Evolutionary conservation across 2,329 filamentous ascomycete genomes (phyloP), one percentile per base, ranked within the genome.

Genomic region (Ascochyta pisi): DNA sequence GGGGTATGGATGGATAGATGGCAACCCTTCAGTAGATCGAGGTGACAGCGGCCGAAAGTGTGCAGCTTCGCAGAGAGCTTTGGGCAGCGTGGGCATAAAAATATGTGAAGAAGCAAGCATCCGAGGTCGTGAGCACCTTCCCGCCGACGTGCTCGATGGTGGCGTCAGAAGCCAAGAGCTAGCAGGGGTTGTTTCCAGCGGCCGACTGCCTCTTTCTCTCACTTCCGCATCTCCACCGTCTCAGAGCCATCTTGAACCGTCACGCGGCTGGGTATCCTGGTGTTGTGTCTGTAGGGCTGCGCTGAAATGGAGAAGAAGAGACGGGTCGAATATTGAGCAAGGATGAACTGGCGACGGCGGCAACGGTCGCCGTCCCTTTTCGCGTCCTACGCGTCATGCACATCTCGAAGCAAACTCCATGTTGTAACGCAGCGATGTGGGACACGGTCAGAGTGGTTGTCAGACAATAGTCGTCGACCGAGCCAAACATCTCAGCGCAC

Each of bases 21-120:
- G 43, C 38, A 34, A 31, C 23, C 35, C 9, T 38, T 31, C n/a
- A 46, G 43, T 19, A 51, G 53, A 51, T 51, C 38, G 16, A 43
- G 38, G 38, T 27, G 43, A 43, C 38, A 23, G 44, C 27, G 44
- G 24, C 56, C 39, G 38, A 42, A 67, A 62, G 59, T 53, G 58
- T 58, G 44, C 48, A 67, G 58, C 55, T 57, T 60, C 56, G 51
- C 57, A 60, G 62, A 47, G 19, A 19, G 19, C 22, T 27, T 22
- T 44, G 34, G 43, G 56, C 38, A 54, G 53, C 38, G 49, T 54
- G 50, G 41, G 34, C 22, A 49, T 50, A 51, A 47, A 55, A 57
- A 59, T 57, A 60, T 57, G 58, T 59, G 54, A 64, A 67, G 62
- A 68, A 64, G 62, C 63, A 67, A 61, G 50, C 48, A 61, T 61